Evolutionary conservation across 1,284 basidiomycete genomes (phyloP), one percentile per base, ranked within the genome.

Genomic region (Irpex sp.): DNA sequence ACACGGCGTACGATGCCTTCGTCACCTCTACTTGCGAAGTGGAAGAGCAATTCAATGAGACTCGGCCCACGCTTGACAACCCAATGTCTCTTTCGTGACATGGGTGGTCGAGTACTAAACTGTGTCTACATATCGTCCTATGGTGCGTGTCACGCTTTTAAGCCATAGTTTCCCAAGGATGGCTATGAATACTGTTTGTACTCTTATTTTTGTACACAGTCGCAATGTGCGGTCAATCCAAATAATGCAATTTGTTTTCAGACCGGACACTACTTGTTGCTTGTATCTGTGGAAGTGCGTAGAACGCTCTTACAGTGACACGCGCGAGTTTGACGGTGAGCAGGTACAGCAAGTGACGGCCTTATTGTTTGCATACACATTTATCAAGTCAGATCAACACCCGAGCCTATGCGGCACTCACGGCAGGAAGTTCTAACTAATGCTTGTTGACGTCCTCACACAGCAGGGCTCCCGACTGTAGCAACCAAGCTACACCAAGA

Each of bases 31-130:
- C 61, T 62, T 58, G 61, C 61, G 61, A 62, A 58, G 61, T 62
- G 61, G 61, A 59, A 62, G 61, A 62, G 26, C 8, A 58, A 62
- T 26, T 55, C 26, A 33, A 26, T 26, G 37, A 21, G 59, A 58
- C 61, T 62, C 49, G 61, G 61, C 59, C 61, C 61, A 62, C 61
- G 61, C 61, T 62, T 59, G 61, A 59, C 61, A 59, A 55, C 61
- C 57, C 61, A 62, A 62, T 62, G 57, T 49, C 47, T 49, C 17
- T 15, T 46, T 46, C 43, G n/a, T 46, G 54, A 36, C 26, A 47
- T 62, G 61, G 61, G 57, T 59, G 58, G 61, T 62, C 61, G 61
- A 62, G 61, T 62, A 62, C 61, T 62, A 62, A 62, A 62, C 61
- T 51, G n/a, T 51, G 56, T 58, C 66, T 43, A 61, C 58, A 58